Conservation (phyloP, 163 green algal genomes). For the Dunaliella salina region DNA sequence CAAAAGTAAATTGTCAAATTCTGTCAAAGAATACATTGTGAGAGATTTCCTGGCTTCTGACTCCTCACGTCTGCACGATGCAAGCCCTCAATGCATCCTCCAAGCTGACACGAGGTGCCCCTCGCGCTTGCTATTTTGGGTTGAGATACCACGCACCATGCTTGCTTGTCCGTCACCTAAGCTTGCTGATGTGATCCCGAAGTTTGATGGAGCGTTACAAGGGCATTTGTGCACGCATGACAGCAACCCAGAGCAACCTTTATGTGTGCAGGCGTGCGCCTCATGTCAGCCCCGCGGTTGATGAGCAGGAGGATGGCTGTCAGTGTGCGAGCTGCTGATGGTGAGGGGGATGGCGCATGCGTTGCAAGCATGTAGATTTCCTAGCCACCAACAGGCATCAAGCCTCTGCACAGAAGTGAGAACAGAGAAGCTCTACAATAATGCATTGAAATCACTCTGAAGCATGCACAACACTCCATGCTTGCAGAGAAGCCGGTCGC, state of each 20-base stretch:
- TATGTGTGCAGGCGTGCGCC: not conserved
- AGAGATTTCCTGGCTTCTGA: too few relatives aligned
- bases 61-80: too few relatives aligned
- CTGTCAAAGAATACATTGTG: too few relatives aligned
- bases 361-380: not conserved
- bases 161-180: not conserved
- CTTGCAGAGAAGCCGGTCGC: slow-evolving; percentile 47
- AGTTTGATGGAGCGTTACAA: too few relatives aligned
- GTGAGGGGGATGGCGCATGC: not conserved
- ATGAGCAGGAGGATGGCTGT: not conserved
- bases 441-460: not conserved
- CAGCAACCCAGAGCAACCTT: too few relatives aligned
- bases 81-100: not conserved
- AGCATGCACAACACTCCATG: not conserved
- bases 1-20: too few relatives aligned
- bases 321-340: slow-evolving; percentile 3
- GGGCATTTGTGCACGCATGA: too few relatives aligned
- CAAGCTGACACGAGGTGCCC: not conserved
- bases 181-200: too few relatives aligned
- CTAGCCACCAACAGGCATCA: too few relatives aligned
- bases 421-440: not conserved
- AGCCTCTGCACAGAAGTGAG: too few relatives aligned
- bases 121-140: not conserved
- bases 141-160: not conserved
- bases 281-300: not conserved